phyloP scores from a whole-genome alignment of 1,284 basidiomycete genomes.

The Irpex lacteus region DNA sequence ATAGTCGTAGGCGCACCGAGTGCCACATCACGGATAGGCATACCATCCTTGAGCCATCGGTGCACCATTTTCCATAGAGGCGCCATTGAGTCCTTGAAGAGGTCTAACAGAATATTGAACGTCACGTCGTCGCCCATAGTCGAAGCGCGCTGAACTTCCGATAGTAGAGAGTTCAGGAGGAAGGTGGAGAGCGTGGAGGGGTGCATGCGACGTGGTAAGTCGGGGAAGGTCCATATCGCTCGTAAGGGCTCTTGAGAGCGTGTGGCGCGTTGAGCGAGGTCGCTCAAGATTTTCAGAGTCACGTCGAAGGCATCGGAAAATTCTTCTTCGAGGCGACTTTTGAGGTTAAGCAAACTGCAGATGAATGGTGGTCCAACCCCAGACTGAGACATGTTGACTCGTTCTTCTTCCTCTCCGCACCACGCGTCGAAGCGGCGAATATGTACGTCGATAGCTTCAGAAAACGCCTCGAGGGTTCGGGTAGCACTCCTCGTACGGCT shows the following conservation, averaged over 20 bases:
- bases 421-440: constrained; percentile 60
- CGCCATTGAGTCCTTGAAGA: constrained; percentile 63
- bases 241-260: constrained; percentile 27
- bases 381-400: constrained; percentile 52
- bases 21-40: constrained; percentile 46
- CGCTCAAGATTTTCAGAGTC: constrained; percentile 41
- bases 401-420: constrained; percentile 69
- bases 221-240: constrained; percentile 41
- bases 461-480: constrained; percentile 77
- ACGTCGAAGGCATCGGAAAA: constrained; percentile 58
- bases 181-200: constrained; percentile 48
- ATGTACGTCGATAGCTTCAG: constrained; percentile 66
- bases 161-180: constrained; percentile 63
- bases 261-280: constrained; percentile 26
- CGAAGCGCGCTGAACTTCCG: constrained; percentile 48
- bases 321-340: constrained; percentile 52
- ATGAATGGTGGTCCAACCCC: constrained; percentile 44
- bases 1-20: constrained; percentile 9
- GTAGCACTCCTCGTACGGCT: constrained; percentile 30
- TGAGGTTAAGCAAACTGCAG: constrained; percentile 66
- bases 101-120: constrained; percentile 50
- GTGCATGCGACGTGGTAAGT: constrained; percentile 41
- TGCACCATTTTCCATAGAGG: constrained; percentile 75
- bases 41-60: constrained; percentile 73
- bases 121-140: constrained; percentile 55